Evolutionary conservation across 2,329 filamentous ascomycete species (phyloP), one percentile per base, ranked within the genome.

Genomic region (Raffaelea deltoideospora): DNA sequence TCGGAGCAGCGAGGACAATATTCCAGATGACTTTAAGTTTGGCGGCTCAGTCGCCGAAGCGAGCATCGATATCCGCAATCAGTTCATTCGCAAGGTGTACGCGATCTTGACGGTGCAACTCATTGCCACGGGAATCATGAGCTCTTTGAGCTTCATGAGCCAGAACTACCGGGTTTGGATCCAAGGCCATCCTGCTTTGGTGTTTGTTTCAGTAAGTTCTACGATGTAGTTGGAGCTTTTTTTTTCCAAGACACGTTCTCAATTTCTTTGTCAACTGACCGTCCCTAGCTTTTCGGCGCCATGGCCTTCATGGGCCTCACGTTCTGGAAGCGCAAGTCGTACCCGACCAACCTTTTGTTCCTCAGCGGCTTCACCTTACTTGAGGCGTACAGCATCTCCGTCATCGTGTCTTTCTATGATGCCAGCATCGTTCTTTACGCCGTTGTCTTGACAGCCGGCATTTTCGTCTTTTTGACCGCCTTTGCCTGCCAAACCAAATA

Each of bases 11-110:
- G 76, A 87, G 53, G 88, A 95, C 60, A 92, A 95, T 52, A 56
- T 96, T 31, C 88, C 88, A 2, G 88, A 96, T 63, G 88, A 96
- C 60, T 96, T 96, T 75, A 96, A 95, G 82, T 96, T 93, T 53
- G 90, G 88, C 48, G 87, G 86, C 43, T 85, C 79, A 15, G 87
- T 96, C 41, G 79, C 87, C 47, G 90, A 96, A 64, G 88, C 84
- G 33, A 93, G 87, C 17, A 68, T 96, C 53, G 86, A 93, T 52
- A 94, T 98, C 54, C 82, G 88, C 48, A 93, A 95, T 76, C 83
- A 90, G 60, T 98, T 95, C 59, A 70, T 94, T 50, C 79, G 87
- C 60, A 96, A 96, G 67, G 90, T 98, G 54, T 98, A 98, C 63
- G 80, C 86, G 41, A 98, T 98, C 59, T 69, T 98, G 62, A 93